phyloP scores from a whole-genome alignment of 495 filamentous ascomycete genomes.

The Podospora pseudocomata region DNA sequence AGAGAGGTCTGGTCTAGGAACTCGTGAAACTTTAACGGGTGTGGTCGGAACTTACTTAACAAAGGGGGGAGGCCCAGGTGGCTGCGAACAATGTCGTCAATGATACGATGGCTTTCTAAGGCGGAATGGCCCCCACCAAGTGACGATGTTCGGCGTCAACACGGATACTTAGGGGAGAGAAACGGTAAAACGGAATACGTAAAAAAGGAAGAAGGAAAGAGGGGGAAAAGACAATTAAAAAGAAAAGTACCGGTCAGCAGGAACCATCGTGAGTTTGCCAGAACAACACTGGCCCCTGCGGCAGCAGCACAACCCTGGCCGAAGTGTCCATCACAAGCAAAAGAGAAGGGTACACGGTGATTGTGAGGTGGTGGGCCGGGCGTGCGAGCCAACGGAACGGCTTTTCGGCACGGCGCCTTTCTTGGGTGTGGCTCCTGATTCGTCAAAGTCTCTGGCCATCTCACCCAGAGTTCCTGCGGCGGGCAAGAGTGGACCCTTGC shows the following conservation, averaged over 20 bases:
- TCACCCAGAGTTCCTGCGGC: background rate
- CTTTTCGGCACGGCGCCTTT: background rate
- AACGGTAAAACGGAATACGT: background rate
- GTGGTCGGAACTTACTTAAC: constrained; percentile 24
- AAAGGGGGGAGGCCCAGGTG: constrained; percentile 9
- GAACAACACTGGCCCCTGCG: background rate
- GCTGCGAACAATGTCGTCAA: constrained; percentile 15
- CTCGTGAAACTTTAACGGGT: constrained; percentile 17
- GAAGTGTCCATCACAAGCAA: background rate
- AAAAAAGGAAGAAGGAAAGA: background rate
- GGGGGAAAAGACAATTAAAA: background rate
- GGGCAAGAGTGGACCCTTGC: background rate
- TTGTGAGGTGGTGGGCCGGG: background rate
- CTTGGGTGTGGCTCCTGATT: background rate
- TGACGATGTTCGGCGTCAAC: background rate
- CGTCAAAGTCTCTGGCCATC: background rate
- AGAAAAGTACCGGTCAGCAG: background rate
- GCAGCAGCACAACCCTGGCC: background rate
- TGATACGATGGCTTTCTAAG: background rate
- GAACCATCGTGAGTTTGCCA: background rate
- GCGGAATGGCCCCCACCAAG: background rate
- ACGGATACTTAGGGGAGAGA: background rate
- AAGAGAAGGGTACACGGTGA: background rate
- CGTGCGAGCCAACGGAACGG: constrained; percentile 4
- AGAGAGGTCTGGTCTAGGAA: background rate